phyloP scores from a whole-genome alignment of 768 basidiomycete species.

The Zangia roseola region DNA sequence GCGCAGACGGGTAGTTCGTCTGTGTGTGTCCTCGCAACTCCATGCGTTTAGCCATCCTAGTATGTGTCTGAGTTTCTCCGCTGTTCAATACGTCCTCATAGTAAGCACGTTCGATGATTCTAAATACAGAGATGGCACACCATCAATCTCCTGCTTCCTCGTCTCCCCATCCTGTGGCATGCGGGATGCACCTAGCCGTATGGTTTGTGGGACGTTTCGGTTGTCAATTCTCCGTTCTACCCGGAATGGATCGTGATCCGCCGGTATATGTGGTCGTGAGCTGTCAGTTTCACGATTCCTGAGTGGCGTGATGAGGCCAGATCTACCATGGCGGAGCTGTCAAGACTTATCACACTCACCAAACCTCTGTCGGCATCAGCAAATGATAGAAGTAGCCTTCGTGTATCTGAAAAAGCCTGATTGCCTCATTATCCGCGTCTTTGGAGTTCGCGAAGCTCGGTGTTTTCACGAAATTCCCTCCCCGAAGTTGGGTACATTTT shows the following conservation, averaged over 20 bases:
- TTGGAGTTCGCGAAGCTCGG: background rate
- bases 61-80: background rate
- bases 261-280: background rate
- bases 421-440: slow-evolving; percentile 3
- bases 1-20: background rate
- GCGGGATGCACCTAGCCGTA: background rate
- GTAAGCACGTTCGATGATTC: too few relatives aligned
- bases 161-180: background rate
- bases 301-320: background rate
- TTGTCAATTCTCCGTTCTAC: background rate
- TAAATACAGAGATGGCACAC: background rate
- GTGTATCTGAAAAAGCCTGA: slow-evolving; percentile 1
- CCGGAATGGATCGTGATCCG: too few relatives aligned
- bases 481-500: background rate
- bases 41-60: slow-evolving; percentile 6
- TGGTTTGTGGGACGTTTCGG: too few relatives aligned
- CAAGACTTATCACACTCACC: slow-evolving; percentile 8
- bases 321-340: background rate
- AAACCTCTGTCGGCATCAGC: slow-evolving; percentile 8
- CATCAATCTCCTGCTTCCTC: background rate
- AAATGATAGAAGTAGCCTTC: slow-evolving; percentile 12
- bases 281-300: slow-evolving; percentile 4
- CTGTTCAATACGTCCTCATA: background rate
- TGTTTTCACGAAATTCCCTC: background rate
- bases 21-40: slow-evolving; percentile 1